A percentile compares a stretch with the other conserved stretches of the same genome.
Evolutionary conservation across 352 stramenopile species (phyloP).

Genomic region (Phytophthora cajani): DNA sequence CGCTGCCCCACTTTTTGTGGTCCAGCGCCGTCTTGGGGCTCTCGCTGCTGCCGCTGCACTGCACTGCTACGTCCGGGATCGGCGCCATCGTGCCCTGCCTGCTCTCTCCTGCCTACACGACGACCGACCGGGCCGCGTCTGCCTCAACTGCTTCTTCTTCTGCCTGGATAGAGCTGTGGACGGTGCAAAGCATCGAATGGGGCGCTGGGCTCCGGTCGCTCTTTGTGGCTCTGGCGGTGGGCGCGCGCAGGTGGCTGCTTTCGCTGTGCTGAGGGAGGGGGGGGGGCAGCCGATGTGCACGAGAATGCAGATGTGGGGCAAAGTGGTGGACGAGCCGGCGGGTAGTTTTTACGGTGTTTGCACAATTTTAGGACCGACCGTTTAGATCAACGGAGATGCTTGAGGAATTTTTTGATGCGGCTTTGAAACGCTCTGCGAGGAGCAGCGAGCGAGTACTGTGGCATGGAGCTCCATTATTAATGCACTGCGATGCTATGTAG

Average conservation of each 20-base stretch:
- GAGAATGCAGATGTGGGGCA: constrained; percentile 25
- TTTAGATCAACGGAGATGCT: neutral
- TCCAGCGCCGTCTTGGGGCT: constrained; percentile 21
- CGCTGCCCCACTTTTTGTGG: constrained; percentile 59
- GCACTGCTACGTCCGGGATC: constrained; percentile 5
- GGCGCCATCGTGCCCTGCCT: constrained; percentile 27
- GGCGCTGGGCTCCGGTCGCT: constrained; percentile 19
- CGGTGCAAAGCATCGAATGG: constrained; percentile 45
- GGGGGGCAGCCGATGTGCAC: constrained; percentile 8
- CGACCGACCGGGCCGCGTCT: constrained; percentile 29
- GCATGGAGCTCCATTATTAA: too few species aligned
- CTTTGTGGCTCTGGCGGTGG: too few species aligned
- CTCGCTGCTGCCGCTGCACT: constrained; percentile 1
- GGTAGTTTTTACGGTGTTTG: constrained; percentile 7
- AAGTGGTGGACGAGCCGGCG: constrained; percentile 5
- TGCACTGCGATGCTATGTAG: too few species aligned
- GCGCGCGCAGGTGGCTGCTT: constrained; percentile 11
- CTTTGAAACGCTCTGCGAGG: constrained; percentile 14
- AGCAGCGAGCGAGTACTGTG: neutral
- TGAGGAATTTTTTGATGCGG: neutral
- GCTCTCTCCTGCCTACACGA: constrained; percentile 18
- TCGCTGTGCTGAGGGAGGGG: constrained; percentile 2
- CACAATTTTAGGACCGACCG: constrained; percentile 7
- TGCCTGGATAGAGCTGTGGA: constrained; percentile 39
- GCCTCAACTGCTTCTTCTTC: constrained; percentile 43